Evolutionary conservation across 1,284 basidiomycete species (phyloP).

Genomic region (Microbotryum scabiosae): DNA sequence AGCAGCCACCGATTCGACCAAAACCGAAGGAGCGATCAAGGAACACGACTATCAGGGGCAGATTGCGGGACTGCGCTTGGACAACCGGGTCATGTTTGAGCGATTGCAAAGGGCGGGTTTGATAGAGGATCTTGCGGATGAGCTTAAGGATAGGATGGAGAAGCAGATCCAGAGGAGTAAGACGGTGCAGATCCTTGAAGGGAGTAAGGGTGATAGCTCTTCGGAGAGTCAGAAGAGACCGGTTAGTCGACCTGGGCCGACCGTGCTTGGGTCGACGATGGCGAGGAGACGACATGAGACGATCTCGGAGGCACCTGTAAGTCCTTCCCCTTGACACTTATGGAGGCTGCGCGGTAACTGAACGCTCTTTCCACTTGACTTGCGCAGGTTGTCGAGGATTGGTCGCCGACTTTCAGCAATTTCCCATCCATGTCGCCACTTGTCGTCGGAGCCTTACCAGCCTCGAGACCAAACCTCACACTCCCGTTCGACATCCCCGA

Average conservation of each 20-base stretch:
- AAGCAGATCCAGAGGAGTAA: conserved; percentile 74
- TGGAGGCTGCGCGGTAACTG: conserved; percentile 72
- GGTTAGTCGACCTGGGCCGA: conserved; percentile 36
- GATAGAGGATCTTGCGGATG: conserved; percentile 64
- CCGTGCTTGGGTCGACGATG: conserved; percentile 38
- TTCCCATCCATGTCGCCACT: conserved; percentile 4
- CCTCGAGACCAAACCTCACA: not conserved
- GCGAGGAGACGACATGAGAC: conserved; percentile 19
- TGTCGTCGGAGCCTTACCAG: not conserved
- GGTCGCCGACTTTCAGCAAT: not conserved
- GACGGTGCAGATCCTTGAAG: conserved; percentile 73
- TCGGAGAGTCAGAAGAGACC: not conserved
- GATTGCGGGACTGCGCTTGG: conserved; percentile 77
- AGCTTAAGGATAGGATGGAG: conserved; percentile 69
- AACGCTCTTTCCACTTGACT: not conserved
- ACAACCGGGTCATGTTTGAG: conserved; percentile 86
- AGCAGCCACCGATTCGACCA: conserved; percentile 54
- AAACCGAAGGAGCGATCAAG: conserved; percentile 64
- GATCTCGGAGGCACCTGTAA: too few relatives aligned
- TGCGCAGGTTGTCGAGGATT: not conserved
- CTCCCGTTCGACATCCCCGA: not conserved
- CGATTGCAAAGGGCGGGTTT: conserved; percentile 78
- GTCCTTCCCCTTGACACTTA: too few relatives aligned
- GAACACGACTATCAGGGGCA: conserved; percentile 75
- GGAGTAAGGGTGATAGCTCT: not conserved